phyloP scores from a whole-genome alignment of 352 stramenopile genomes.

The Lagenidium giganteum region DNA sequence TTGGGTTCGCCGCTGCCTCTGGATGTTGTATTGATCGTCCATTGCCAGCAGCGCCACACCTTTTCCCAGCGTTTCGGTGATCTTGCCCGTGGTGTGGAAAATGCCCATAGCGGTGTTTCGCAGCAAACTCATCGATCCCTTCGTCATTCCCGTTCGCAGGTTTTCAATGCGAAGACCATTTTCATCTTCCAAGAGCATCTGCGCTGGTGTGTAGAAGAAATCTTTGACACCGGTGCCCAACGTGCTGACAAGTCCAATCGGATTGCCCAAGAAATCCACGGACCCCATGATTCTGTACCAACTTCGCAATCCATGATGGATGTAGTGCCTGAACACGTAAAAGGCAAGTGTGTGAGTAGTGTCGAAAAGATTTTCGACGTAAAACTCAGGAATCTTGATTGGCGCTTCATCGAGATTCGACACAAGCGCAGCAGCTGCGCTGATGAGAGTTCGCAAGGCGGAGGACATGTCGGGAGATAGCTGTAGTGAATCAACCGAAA shows the following conservation, averaged over 20 bases:
- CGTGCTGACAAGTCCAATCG: slow-evolving; percentile 86
- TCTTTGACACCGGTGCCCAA: slow-evolving; percentile 89
- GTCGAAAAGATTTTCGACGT: slow-evolving; percentile 85
- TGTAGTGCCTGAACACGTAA: slow-evolving; percentile 85
- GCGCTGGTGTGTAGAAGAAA: slow-evolving; percentile 93
- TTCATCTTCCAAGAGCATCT: slow-evolving; percentile 90
- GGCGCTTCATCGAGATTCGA: slow-evolving; percentile 84
- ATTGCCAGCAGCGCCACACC: slow-evolving; percentile 81
- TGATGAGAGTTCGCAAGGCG: slow-evolving; percentile 74
- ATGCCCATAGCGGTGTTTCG: slow-evolving; percentile 85
- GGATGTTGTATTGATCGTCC: slow-evolving; percentile 85
- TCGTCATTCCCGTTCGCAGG: slow-evolving; percentile 83
- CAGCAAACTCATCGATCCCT: slow-evolving; percentile 83
- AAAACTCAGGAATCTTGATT: slow-evolving; percentile 87
- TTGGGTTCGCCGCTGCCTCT: slow-evolving; percentile 70
- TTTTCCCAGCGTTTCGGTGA: slow-evolving; percentile 86
- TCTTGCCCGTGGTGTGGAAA: slow-evolving; percentile 88
- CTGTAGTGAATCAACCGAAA: slow-evolving; percentile 16
- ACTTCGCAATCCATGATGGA: slow-evolving; percentile 76
- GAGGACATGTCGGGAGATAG: slow-evolving; percentile 80
- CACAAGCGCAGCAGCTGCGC: slow-evolving; percentile 69
- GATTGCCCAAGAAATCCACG: slow-evolving; percentile 88
- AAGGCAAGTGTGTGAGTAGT: slow-evolving; percentile 81
- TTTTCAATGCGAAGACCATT: slow-evolving; percentile 83
- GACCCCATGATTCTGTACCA: slow-evolving; percentile 89